Conservation (phyloP, 2,329 filamentous ascomycete genomes). For the Fusarium nematophilum region DNA sequence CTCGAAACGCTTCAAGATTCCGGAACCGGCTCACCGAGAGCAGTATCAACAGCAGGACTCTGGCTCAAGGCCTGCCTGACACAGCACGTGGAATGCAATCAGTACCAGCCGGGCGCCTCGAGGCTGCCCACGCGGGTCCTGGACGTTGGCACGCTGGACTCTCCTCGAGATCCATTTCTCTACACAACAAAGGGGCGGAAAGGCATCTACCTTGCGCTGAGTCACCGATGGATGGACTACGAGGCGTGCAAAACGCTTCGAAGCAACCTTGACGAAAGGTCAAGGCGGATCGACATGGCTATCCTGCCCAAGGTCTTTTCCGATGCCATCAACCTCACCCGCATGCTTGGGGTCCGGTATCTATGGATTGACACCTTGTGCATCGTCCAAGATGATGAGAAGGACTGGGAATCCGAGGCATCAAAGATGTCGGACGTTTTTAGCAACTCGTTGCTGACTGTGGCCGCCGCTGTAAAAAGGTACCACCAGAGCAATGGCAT, state of each 20-base stretch:
- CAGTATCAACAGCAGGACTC: neutral
- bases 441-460: neutral
- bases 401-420: slow-evolving; percentile 2
- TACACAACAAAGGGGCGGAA: neutral
- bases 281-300: neutral
- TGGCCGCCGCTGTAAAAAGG: neutral
- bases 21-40: neutral
- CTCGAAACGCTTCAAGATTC: neutral
- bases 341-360: slow-evolving; percentile 5
- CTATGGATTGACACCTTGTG: slow-evolving; percentile 18
- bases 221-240: neutral
- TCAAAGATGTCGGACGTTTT: neutral
- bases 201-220: neutral
- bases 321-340: slow-evolving; percentile 2
- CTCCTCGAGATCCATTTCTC: neutral
- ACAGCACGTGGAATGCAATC: neutral
- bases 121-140: neutral
- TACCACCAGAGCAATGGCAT: neutral
- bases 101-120: neutral
- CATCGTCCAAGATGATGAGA: slow-evolving; percentile 13
- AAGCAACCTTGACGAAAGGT: neutral
- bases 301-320: neutral
- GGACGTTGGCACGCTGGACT: neutral
- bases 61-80: too few species aligned
- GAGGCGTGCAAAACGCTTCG: neutral